Evolutionary conservation across 2,329 filamentous ascomycete genomes (phyloP), one percentile per base, ranked within the genome.

Genomic region (Fusarium caatingaense): DNA sequence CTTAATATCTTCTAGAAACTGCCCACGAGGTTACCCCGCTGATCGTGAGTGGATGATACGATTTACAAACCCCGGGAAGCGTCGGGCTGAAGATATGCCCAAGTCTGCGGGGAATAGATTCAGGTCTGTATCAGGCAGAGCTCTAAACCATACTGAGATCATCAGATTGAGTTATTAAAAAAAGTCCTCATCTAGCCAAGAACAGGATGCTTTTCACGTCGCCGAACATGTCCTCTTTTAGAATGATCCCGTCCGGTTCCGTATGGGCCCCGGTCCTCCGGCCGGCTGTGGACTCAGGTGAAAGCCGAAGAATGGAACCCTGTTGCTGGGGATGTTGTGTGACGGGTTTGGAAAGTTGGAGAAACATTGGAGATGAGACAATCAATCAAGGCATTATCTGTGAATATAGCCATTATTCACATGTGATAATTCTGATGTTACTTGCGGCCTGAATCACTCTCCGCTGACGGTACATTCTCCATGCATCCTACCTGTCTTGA

Each of bases 1-100:
- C 25, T 25, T 30, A 9, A 20, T 13, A 15, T 42, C 20, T 61
- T 62, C 40, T 46, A 41, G 30, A 59, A 61, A 45, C 32, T 32
- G 23, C 41, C 72, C 73, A 75, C 73, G 73, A 71, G 73, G 73
- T 40, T 55, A 61, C 68, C 66, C 69, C 62, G 73, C 65, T 53
- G 71, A 67, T 72, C 56, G 48, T 75, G 73, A 75, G 60, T 75
- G 73, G 73, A 72, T 64, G 58, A 46, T 47, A 37, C n/a, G 45
- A 46, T 25, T 32, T 40, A 37, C 34, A 25, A 25, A 28, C 45
- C 53, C 60, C 60, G 67, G 69, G 57, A 70, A 45, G 34, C 55
- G 41, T 62, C 44, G 50, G 50, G 30, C 27, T 27, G 54, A 64
- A 56, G 42, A 48, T 50, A 46, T 65, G 66, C 63, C 66, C 66